Base-by-base conservation (phyloP, 2,329 filamentous ascomycete species). In the Fusarium newnesense region DNA sequence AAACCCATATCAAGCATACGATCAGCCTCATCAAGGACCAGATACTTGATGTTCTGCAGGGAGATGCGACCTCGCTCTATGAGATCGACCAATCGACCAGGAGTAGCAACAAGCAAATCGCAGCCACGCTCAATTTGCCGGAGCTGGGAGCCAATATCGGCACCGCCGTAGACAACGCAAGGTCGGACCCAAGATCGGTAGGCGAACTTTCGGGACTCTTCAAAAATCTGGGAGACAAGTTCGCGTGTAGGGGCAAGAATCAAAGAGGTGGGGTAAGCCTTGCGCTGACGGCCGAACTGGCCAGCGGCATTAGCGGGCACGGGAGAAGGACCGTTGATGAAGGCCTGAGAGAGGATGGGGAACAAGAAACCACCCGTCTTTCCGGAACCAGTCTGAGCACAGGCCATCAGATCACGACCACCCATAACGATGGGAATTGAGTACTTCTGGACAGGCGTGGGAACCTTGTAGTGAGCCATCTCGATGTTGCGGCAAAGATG, bases 1-100 rank as follows among this genome's bases (percentile, higher is more conserved):
- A 99, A 99, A 96, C 96, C 96, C 96, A 99, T 99, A 90, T 99
- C 96, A 89, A 99, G 89, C 96, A 99, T 99, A 84, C 96, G 96
- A 88, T 99, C 96, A 84, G 96, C 96, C 90, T 99, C 96, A 79
- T 99, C 96, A 62, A 99, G 94, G 79, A 99, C 94, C 72, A 99
- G 90, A 83, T 99, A 99, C 89, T 98, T 98, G 90, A 99, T 99
- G 89, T 97, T 98, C 84, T 92, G 91, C 63, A 99, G 92, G 49
- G 96, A 98, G 83, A 99, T 98, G 81, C 96, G 94, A 81, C 96
- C 96, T 88, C 96, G 94, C 89, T 98, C 96, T 81, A 99, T 97
- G 85, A 99, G 88, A 84, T 99, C 96, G 81, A 98, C 95, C 76
- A 99, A 90, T 91, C 96, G 94, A 85, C 96, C 96, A 63, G 96